Base-by-base conservation (phyloP, 2,329 filamentous ascomycete species). In the Talaromyces atroroseus region DNA sequence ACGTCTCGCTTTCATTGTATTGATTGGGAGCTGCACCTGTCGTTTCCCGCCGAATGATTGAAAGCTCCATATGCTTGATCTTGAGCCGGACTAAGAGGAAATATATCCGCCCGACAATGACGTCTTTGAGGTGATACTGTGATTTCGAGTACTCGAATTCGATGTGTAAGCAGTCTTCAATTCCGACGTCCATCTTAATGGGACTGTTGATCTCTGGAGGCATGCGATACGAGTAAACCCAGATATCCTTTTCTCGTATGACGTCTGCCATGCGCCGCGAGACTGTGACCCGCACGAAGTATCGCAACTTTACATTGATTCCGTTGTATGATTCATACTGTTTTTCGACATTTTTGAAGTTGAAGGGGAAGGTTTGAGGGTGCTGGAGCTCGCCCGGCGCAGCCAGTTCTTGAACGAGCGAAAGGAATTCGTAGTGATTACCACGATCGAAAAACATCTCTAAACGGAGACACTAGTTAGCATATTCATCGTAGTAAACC, bases 361-460 rank as follows among this genome's bases (percentile, higher is more conserved):
- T 95, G 84, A 99, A 99, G 64, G 95, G 90, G 74, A 96, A 96
- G 49, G 92, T 96, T 78, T 99, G 94, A 45, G 94, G 94, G 76
- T 99, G 95, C 72, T 97, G 94, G 57, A 99, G 88, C 79, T 99
- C 94, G 73, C 94, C 94, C 2, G 94, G 94, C 18, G 94, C 92
- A 18, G 94, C 94, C 42, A 99, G 86, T 76, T 99, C 94, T 76
- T 97, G 95, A 66, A 94, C 92, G 26, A 97, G 84, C 36, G 91
- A 96, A 59, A 99, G 87, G 76, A 99, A 99, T 77, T 99, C 94
- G 80, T 99, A 96, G 78, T 97, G 94, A 74, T 96, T 99, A 66
- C 92, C 92, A 69, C 94, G 90, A 74, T 99, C 94, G 75, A 96
- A 99, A 83, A 97, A 99, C 94, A 99, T 99, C 74, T 99, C 94